Conservation (phyloP, 805 yeast genomes). For the Jamesozyma hellenica region DNA sequence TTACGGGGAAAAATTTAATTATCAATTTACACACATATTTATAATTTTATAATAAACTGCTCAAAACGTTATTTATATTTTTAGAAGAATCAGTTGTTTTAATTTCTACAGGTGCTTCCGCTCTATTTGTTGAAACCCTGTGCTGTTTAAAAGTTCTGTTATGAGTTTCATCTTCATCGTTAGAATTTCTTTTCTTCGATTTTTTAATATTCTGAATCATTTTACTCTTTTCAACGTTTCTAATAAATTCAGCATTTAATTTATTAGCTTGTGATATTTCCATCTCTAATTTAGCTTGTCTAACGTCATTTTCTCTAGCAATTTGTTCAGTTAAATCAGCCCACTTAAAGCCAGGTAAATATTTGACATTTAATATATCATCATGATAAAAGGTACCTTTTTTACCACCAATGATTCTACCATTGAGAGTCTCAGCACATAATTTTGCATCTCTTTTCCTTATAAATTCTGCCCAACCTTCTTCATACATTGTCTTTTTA, state of each 20-base stretch:
- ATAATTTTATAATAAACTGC: slow-evolving; percentile 40
- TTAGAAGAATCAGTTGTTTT: slow-evolving; percentile 33
- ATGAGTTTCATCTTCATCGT: slow-evolving; percentile 20
- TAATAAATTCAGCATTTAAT: slow-evolving; percentile 72
- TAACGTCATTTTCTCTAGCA: slow-evolving; percentile 77
- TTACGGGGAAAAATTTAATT: too few species aligned
- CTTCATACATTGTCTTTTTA: slow-evolving; percentile 75
- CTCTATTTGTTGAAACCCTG: slow-evolving; percentile 54
- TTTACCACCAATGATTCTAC: slow-evolving; percentile 83
- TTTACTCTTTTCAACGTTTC: slow-evolving; percentile 78
- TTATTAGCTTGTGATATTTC: slow-evolving; percentile 85
- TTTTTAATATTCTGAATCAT: slow-evolving; percentile 56
- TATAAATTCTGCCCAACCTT: slow-evolving; percentile 94
- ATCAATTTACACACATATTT: too few species aligned
- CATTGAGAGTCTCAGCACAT: slow-evolving; percentile 79
- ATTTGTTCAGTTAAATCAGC: slow-evolving; percentile 86
- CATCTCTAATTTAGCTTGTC: slow-evolving; percentile 78
- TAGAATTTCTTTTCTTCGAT: slow-evolving; percentile 23
- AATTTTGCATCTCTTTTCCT: slow-evolving; percentile 80
- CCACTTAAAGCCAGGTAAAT: slow-evolving; percentile 91
- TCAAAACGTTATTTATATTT: slow-evolving; percentile 37
- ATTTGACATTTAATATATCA: slow-evolving; percentile 85
- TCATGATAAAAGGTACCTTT: slow-evolving; percentile 87
- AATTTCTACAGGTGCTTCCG: slow-evolving; percentile 43
- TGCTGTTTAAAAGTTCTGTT: slow-evolving; percentile 63